Conservation (phyloP, 805 yeast species). For the Saturnispora halmiae region DNA sequence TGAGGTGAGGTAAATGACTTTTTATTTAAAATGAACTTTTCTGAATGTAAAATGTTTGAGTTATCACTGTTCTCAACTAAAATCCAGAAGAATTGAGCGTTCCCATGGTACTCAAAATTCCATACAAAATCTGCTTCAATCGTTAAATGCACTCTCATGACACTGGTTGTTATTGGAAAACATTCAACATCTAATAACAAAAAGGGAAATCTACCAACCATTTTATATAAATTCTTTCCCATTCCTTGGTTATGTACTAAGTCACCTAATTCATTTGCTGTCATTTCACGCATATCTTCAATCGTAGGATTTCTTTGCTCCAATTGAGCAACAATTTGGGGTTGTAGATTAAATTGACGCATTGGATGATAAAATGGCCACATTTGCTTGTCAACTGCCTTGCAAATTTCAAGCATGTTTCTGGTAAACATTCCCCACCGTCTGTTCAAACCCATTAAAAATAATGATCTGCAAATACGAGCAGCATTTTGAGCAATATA, state of each 20-base stretch:
- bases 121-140: conserved; percentile 74
- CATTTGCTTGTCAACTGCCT: conserved; percentile 69
- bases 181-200: conserved; percentile 70
- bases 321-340: conserved; percentile 50
- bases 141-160: conserved; percentile 67
- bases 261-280: conserved; percentile 74
- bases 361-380: conserved; percentile 93
- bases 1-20: conserved; percentile 47
- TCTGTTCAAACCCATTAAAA: conserved; percentile 76
- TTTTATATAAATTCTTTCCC: conserved; percentile 53
- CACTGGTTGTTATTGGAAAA: conserved; percentile 81
- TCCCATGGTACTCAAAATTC: conserved; percentile 78
- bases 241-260: conserved; percentile 72
- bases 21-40: conserved; percentile 61
- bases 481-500: conserved; percentile 95
- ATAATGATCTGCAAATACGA: conserved; percentile 85
- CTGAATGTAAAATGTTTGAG: conserved; percentile 68
- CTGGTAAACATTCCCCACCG: conserved; percentile 83
- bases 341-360: conserved; percentile 76
- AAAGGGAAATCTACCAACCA: conserved; percentile 66
- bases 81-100: conserved; percentile 83
- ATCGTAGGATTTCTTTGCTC: conserved; percentile 58
- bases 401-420: conserved; percentile 70
- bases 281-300: conserved; percentile 66
- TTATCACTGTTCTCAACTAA: conserved; percentile 80